Evolutionary conservation across 2,329 filamentous ascomycete species (phyloP), one percentile per base, ranked within the genome.

Genomic region (Teratosphaeriaceae sp.): DNA sequence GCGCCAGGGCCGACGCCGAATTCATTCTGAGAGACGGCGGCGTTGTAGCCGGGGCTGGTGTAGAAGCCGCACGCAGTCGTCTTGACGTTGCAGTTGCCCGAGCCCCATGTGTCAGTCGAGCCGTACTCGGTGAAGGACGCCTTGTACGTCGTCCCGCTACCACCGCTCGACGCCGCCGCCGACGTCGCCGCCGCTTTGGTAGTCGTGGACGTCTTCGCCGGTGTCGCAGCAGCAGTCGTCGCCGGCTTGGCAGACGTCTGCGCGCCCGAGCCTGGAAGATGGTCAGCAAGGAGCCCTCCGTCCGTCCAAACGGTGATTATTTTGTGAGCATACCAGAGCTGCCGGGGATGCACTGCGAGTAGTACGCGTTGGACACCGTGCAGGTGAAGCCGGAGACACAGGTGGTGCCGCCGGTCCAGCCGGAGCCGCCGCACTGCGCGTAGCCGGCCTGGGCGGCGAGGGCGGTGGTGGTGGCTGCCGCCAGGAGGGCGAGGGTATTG

Each of bases 51-150:
- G 9, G 52, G 53, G 9, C 21, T 48, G 18, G 57, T 56, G 47
- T 56, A 65, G 49, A 61, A 61, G 30, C 59, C 64, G 44, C 62
- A 65, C 33, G 65, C 65, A 13, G 62, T 61, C 19, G 59, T 62
- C 38, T 57, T 53, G 37, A 54, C 58, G 46, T 64, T 61, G 54
- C 64, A 66, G 49, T 63, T 65, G 15, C 53, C 52, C 26, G 53
- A 57, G 40, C 59, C 59, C 40, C 55, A 56, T 23, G 31, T 52
- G 43, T 66, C 63, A 38, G 54, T 54, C 15, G 57, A 44, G 18
- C 62, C 62, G 48, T 66, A 66, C 37, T 61, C 46, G 16, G 61
- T 64, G 48, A 64, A 58, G 19, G 60, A 60, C 7, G 61, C 53
- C 20, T 47, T 50, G 48, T 48, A 51, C 31, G 40, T 39, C 3